Evolutionary conservation across 2,329 filamentous ascomycete species (phyloP).

Genomic region (Fusarium sp.): DNA sequence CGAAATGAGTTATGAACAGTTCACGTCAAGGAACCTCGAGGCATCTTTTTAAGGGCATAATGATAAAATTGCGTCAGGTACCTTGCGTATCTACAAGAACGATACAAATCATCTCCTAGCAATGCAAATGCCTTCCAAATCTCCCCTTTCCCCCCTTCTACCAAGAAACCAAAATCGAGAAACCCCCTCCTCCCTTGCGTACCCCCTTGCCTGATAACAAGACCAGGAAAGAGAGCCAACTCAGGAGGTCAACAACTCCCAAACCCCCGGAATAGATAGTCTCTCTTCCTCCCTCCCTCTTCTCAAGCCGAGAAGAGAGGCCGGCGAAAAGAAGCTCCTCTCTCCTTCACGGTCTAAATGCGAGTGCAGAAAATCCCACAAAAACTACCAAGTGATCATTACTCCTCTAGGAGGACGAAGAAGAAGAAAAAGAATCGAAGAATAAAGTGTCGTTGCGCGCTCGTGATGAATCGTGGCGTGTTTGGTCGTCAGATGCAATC

Average conservation of each 20-base stretch:
- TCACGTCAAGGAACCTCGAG: conserved; percentile 9
- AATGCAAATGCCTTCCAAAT: conserved; percentile 35
- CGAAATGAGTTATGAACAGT: conserved; percentile 4
- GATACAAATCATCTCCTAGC: conserved; percentile 38
- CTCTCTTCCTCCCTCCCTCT: not conserved
- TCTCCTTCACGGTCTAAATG: conserved; percentile 23
- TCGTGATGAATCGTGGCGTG: conserved; percentile 25
- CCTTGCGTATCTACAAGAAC: conserved; percentile 40
- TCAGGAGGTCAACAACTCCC: conserved; percentile 23
- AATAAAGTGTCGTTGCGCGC: conserved; percentile 22
- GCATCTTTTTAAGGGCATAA: conserved; percentile 17
- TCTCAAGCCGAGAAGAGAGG: not conserved
- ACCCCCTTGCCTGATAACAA: conserved; percentile 9
- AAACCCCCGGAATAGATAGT: conserved; percentile 16
- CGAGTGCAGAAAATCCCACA: conserved; percentile 21
- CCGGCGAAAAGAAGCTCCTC: not conserved
- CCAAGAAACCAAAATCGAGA: conserved; percentile 26
- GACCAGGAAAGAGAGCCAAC: conserved; percentile 1
- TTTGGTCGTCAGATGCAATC: not conserved
- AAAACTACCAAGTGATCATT: conserved; percentile 32
- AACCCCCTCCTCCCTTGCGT: conserved; percentile 21
- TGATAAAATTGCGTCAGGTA: conserved; percentile 36
- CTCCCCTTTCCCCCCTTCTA: conserved; percentile 12
- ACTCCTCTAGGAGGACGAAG: conserved; percentile 27
- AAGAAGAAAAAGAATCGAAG: conserved; percentile 19